Conservation (phyloP, 2,329 filamentous ascomycete genomes). For the Fusarium verrucosum region DNA sequence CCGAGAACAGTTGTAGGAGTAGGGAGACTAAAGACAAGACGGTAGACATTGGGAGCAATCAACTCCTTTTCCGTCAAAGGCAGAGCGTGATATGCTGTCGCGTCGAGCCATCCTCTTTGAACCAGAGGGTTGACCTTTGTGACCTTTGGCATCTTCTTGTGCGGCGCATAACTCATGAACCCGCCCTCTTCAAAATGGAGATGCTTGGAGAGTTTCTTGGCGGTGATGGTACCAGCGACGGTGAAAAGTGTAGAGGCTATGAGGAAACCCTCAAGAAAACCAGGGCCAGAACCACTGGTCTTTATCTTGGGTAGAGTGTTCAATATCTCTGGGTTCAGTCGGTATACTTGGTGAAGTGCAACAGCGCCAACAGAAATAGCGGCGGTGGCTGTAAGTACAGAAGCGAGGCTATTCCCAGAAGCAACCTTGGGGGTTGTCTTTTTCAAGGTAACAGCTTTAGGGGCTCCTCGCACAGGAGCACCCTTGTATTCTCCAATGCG, state of each 20-base stretch:
- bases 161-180: slow-evolving; percentile 42
- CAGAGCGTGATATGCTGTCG: slow-evolving; percentile 58
- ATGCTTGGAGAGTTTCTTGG: slow-evolving; percentile 46
- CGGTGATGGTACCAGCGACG: slow-evolving; percentile 45
- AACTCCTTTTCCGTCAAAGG: slow-evolving; percentile 54
- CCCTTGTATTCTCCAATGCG: slow-evolving; percentile 52
- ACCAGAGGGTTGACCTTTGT: slow-evolving; percentile 44
- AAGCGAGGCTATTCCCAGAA: background rate
- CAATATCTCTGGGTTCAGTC: slow-evolving; percentile 17
- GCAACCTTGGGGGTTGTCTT: slow-evolving; percentile 29
- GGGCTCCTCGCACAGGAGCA: slow-evolving; percentile 18
- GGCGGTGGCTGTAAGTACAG: slow-evolving; percentile 14
- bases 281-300: slow-evolving; percentile 13
- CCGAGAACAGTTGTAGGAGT: slow-evolving; percentile 56
- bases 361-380: slow-evolving; percentile 20
- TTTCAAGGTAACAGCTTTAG: slow-evolving; percentile 22
- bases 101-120: slow-evolving; percentile 58
- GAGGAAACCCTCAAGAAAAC: slow-evolving; percentile 23
- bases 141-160: slow-evolving; percentile 51
- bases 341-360: slow-evolving; percentile 24
- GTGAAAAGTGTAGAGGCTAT: slow-evolving; percentile 34
- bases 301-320: slow-evolving; percentile 18
- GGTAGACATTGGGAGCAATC: slow-evolving; percentile 56
- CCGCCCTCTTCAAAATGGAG: slow-evolving; percentile 42
- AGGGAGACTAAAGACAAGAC: slow-evolving; percentile 60